Percentiles rank a stretch among this genome's conserved stretches.
phyloP scores from a whole-genome alignment of 208 protist genomes.

The Leishmania mexicana region DNA sequence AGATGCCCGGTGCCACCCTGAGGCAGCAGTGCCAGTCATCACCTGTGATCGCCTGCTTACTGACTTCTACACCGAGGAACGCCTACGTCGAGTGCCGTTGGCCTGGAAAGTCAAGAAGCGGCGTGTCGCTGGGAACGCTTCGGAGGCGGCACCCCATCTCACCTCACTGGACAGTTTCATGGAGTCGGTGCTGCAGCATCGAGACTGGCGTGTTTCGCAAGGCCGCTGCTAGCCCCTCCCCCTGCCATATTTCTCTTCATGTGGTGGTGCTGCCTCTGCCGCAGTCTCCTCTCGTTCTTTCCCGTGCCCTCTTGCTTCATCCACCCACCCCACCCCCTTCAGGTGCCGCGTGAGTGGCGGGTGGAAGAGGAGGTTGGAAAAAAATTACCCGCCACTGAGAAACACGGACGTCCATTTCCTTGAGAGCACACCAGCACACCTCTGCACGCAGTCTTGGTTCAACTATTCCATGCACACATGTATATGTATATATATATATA shows the following conservation, averaged over 20 bases:
- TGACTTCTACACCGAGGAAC: constrained; percentile 9
- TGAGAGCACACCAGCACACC: background rate
- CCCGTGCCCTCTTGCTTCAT: background rate
- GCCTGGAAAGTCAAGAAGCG: background rate
- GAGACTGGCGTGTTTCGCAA: constrained; percentile 10
- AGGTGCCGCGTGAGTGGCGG: background rate
- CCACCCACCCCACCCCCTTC: background rate
- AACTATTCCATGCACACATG: background rate
- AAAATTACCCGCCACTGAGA: background rate
- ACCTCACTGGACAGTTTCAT: constrained; percentile 23
- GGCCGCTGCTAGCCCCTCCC: background rate
- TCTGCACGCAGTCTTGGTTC: background rate
- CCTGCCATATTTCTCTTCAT: background rate
- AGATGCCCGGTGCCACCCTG: background rate
- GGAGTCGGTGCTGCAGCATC: constrained; percentile 25
- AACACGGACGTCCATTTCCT: background rate
- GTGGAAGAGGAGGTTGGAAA: background rate
- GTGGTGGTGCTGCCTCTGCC: background rate
- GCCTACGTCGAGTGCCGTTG: background rate
- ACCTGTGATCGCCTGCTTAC: constrained; percentile 26
- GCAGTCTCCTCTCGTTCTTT: background rate
- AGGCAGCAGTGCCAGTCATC: constrained; percentile 8
- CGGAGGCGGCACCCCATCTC: background rate
- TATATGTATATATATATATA: background rate
- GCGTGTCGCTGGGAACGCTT: background rate